Percentiles rank a stretch among this genome's conserved stretches.
Conservation (phyloP, 176 grass and related monocot species). For the Zoysia pacifica region DNA sequence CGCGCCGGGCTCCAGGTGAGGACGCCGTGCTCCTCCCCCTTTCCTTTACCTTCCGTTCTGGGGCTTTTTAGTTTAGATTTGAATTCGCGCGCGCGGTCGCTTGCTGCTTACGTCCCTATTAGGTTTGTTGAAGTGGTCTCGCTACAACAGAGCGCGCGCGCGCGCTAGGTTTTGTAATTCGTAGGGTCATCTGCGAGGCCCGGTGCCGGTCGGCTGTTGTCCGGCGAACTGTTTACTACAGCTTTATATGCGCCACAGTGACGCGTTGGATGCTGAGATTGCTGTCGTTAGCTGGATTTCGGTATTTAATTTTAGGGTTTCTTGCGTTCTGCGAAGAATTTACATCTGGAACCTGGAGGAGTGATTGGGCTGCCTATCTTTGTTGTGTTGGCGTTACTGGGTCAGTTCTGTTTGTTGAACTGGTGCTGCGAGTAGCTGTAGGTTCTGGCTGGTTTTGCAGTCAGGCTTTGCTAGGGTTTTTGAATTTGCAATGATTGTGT, state of each 20-base stretch:
- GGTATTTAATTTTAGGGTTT: not conserved
- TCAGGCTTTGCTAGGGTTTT: not conserved
- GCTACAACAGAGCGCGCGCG: too few species aligned
- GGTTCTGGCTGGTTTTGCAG: not conserved
- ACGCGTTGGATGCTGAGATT: not conserved
- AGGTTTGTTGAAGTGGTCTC: not conserved
- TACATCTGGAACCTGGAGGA: constrained; percentile 39
- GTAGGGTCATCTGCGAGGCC: not conserved
- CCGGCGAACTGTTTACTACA: not conserved
- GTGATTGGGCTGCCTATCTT: not conserved
- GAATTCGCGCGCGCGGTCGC: not conserved
- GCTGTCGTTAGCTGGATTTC: not conserved
- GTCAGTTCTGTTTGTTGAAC: not conserved
- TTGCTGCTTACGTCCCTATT: not conserved
- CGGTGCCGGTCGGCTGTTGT: not conserved
- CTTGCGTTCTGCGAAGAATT: not conserved
- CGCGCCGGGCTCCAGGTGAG: constrained; percentile 69
- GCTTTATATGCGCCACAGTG: not conserved
- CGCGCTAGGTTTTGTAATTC: not conserved
- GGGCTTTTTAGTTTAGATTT: constrained; percentile 2
- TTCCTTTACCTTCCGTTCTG: not conserved
- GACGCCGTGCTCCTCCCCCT: not conserved
- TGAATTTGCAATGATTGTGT: not conserved
- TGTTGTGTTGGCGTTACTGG: not conserved
- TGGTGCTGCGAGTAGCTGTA: too few species aligned